Base-by-base conservation (phyloP, 116 monocot genomes). In the Zostera marina region DNA sequence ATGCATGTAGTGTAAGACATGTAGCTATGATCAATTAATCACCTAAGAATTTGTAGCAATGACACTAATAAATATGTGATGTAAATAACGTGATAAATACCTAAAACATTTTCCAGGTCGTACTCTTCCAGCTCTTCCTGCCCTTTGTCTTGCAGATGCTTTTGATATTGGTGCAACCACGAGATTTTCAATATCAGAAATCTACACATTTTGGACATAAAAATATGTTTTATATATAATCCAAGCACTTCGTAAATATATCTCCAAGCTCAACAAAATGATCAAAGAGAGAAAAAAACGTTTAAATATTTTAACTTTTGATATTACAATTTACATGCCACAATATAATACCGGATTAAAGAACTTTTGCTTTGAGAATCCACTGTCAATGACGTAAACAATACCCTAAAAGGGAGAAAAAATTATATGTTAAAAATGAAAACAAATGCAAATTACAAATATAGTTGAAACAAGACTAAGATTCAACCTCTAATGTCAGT, bases 141-240 rank as follows among this genome's bases (percentile, higher is more conserved):
- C 79, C 53, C 98, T 80, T 75, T 99, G 98, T 55, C 69, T 78
- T 59, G 98, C 91, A 63, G 98, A 99, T 74, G 91, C 98, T 72
- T 84, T 99, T 0, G 98, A 91, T 73, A 99, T 90, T 47, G 98
- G 98, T 58, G 81, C 83, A 17, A 86, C 90, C 63, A 99, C 79
- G 74, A 99, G 77, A 47, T 70, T 91, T 72, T 99, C 98, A 57
- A 99, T 99, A 69, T 91, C 87, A 70, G 86, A 74, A 39, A 90
- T 79, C 91, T 98, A 71, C 49, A 44, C 20, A 19, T 3, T 8
- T 10, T 20, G 22, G 25, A 11, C 26, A 22, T 46, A 61, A 45
- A 61, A 19, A n/a, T 32, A 23, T 14, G 13, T 16, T 23, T 59
- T 40, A 46, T 20, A 44, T 11, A n/a, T 56, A 39, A 56, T 56